Conservation (phyloP, 306 rosid genomes). For the Fagus crenata region DNA sequence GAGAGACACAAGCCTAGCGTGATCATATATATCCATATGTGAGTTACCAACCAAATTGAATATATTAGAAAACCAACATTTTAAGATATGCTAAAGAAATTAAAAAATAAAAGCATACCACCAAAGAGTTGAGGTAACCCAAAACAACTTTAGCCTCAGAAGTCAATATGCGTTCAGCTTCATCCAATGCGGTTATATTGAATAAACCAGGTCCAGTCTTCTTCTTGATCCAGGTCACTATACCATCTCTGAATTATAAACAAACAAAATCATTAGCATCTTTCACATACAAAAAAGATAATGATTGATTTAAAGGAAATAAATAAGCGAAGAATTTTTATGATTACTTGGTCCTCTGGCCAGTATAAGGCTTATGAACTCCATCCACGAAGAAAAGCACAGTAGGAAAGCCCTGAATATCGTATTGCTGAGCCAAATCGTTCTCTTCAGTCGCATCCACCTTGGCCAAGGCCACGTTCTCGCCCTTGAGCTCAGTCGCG, state of each 20-base stretch:
- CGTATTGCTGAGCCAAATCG: conserved; percentile 74
- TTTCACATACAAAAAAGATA: background rate
- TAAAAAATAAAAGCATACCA: conserved; percentile 49
- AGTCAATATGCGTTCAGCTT: conserved; percentile 64
- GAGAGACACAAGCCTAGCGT: background rate
- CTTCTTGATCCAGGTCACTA: conserved; percentile 93
- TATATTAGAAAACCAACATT: background rate
- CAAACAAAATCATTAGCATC: conserved; percentile 18
- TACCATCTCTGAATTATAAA: conserved; percentile 61
- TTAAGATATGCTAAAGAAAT: background rate
- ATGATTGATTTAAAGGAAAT: background rate
- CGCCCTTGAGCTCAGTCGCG: conserved; percentile 77
- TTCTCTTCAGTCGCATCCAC: conserved; percentile 89
- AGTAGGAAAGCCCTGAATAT: conserved; percentile 87
- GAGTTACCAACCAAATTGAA: background rate
- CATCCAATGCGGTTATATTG: conserved; percentile 78
- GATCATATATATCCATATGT: background rate
- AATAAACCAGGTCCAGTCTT: conserved; percentile 84
- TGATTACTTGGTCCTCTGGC: conserved; percentile 77
- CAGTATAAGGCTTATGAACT: conserved; percentile 68
- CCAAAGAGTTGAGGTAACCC: conserved; percentile 87
- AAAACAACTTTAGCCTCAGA: conserved; percentile 76
- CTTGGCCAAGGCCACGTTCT: conserved; percentile 71
- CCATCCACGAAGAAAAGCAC: conserved; percentile 74
- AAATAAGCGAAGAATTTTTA: background rate